Evolutionary conservation across 495 filamentous ascomycete genomes (phyloP), one percentile per base, ranked within the genome.

Genomic region (Bombardia bombarda): DNA sequence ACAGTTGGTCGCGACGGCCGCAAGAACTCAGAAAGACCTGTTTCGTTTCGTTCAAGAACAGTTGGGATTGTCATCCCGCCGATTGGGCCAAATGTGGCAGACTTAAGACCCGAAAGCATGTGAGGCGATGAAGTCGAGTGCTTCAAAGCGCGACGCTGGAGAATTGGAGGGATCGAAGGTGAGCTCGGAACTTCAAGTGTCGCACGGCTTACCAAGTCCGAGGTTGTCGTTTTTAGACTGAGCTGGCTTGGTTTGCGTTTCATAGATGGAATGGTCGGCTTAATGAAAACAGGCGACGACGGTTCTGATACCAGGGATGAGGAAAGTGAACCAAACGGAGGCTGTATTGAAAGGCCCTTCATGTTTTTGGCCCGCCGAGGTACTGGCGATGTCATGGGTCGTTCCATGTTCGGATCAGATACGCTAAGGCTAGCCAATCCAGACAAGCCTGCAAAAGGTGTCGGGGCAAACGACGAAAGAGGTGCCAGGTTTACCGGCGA

Each of bases 331-430:
- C 54, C 65, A 7, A 78, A 71, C 12, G 83, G 79, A 35, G 93
- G 86, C 45, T 92, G 87, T 43, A 97, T 76, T 1, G 89, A 95
- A 4, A 98, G 70, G 38, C 90, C 90, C 61, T 98, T 98, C 54
- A 90, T 80, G 61, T 98, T 98, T 38, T 88, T 83, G 22, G 80
- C 75, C 58, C 87, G 83, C 57, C 80, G 72, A 2, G 88, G 86
- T 4, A 81, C 83, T n/a, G 74, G 72, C 26, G 78, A 79, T n/a
- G 74, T 77, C 73, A 74, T 76, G 9, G 74, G 74, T 34, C 74
- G 59, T 46, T 72, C 73, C 13, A 38, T 50, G 35, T 24, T 58
- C 14, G 55, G 42, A 24, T 62, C 63, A 47, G 72, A 57, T 41
- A 73, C 34, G 39, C 48, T 57, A 17, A 76, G 59, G 26, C 50